Evolutionary conservation across 257 asterid genomes (phyloP), one percentile per base, ranked within the genome.

Genomic region (Primulina tabacum): DNA sequence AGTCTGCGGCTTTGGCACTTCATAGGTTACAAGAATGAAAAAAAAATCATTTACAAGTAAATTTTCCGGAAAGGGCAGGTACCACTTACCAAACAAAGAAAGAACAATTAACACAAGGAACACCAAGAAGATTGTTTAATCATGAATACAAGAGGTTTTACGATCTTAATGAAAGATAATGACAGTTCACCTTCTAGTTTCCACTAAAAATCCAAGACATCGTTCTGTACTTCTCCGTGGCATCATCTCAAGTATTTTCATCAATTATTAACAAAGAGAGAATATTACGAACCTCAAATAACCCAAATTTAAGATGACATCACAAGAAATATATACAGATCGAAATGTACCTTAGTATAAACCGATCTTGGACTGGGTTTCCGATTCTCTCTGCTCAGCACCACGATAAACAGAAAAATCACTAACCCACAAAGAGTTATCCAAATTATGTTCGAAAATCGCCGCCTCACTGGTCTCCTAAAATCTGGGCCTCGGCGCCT

Each of bases 381-480:
- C 38, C 77, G 87, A 77, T 62, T 81, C 74, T 83, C 88, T 65
- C 96, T 84, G 71, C 90, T 89, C 30, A 84, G 71, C 40, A 84
- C 29, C 81, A 82, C 85, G 70, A 91, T 79, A 68, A 89, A 82
- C 38, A 91, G 86, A 76, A 91, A 71, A 78, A 87, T 76, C 63
- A 69, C 79, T 47, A 86, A 80, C 47, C 96, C 95, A 73, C 82
- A 81, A 32, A 91, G 65, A 8, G 92, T 80, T 56, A 89, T 50
- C 95, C 88, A 89, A 12, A 87, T 77, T 0, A 82, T 86, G 60
- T 84, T 85, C 67, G 95, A 89, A 57, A 84, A 72, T 61, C 91
- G 81, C 81, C 95, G 92, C 83, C 92, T 62, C 78, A 56, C 89
- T 12, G 92, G 92, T 62, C 96, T 92, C 81, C 97, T 87, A 74